Percentiles rank a stretch among this genome's conserved stretches.
Conservation (phyloP, 768 basidiomycete genomes). For the Macrolepiota dolichaula region DNA sequence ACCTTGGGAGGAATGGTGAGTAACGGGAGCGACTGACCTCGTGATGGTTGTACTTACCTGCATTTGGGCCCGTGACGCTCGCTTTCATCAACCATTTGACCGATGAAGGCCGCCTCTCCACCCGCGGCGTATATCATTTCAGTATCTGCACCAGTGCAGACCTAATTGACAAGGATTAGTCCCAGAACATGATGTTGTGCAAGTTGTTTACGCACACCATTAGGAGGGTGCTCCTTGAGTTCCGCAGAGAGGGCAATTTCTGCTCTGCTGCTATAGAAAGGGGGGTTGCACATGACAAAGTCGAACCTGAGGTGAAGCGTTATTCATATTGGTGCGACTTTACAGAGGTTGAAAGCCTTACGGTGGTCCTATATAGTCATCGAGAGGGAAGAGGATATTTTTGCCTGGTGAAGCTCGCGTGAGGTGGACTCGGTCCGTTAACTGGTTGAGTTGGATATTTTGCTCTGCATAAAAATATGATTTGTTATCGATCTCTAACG, state of each 20-base stretch:
- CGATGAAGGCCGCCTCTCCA: constrained; percentile 80
- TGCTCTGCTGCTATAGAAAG: constrained; percentile 78
- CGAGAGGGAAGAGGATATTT: constrained; percentile 45
- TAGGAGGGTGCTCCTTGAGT: constrained; percentile 63
- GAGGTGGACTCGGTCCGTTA: constrained; percentile 50
- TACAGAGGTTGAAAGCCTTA: constrained; percentile 3
- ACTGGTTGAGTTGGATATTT: constrained; percentile 58
- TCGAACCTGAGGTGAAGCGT: constrained; percentile 41
- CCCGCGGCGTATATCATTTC: constrained; percentile 86
- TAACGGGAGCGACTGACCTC: not conserved
- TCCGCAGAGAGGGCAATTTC: constrained; percentile 62
- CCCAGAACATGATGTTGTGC: not conserved
- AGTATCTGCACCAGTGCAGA: constrained; percentile 79
- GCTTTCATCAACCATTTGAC: constrained; percentile 76
- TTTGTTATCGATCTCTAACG: constrained; percentile 63
- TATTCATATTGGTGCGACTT: not conserved
- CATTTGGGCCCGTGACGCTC: constrained; percentile 44
- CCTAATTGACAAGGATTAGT: constrained; percentile 35
- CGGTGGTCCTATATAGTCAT: constrained; percentile 14
- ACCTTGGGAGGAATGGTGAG: constrained; percentile 39
- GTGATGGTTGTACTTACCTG: constrained; percentile 39
- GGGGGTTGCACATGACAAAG: constrained; percentile 95
- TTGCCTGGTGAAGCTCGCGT: constrained; percentile 31
- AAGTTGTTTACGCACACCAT: constrained; percentile 51
- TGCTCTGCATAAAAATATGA: constrained; percentile 54